Base-by-base conservation (phyloP, 805 yeast genomes). In the Yamadazyma endophytica region DNA sequence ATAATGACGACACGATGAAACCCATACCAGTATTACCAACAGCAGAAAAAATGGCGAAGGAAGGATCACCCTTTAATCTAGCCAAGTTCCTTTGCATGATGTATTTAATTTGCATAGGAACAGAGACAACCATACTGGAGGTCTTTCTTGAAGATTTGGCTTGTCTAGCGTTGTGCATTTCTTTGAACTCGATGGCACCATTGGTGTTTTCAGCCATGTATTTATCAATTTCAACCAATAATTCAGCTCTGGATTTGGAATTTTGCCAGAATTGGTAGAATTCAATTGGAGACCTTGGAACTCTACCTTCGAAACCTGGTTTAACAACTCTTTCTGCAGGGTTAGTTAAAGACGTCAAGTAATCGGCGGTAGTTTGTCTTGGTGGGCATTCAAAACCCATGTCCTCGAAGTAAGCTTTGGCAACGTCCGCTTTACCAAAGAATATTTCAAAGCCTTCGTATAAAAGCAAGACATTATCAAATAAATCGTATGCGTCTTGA, bases 281-380 rank as follows among this genome's bases (percentile, higher is more conserved):
- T 39, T 78, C 82, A 13, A 54, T 54, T 11, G 82, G 67, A 12
- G 77, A 66, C 33, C 60, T 52, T 16, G 86, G 85, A 12, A 77
- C 72, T 32, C 52, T 63, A 26, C 55, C 54, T 44, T 73, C 77
- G 38, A 44, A 67, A 11, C 80, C 83, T 9, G 66, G 63, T 30
- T 51, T 56, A 16, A 49, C 50, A n/a, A 68, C 58, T 59, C 83
- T 69, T 37, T 77, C 82, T 20, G 64, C 68, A 11, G 80, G 82
- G 52, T 77, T 80, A 15, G 86, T 79, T 30, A 78, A 69, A 4
- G 82, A 67, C 11, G 85, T 78, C 45, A 79, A 68, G 50, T 64
- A 79, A 50, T 79, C 86, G 4, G 82, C 75, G 29, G 83, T 76
- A 5, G 82, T 74, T 66, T 76, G 78, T 64, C 84, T 72, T 32